These are phyloP conservation scores for Tricholoma furcatifolium DNA, from an alignment of 768 basidiomycete genomes.

Conservation along the genomic window DNA sequence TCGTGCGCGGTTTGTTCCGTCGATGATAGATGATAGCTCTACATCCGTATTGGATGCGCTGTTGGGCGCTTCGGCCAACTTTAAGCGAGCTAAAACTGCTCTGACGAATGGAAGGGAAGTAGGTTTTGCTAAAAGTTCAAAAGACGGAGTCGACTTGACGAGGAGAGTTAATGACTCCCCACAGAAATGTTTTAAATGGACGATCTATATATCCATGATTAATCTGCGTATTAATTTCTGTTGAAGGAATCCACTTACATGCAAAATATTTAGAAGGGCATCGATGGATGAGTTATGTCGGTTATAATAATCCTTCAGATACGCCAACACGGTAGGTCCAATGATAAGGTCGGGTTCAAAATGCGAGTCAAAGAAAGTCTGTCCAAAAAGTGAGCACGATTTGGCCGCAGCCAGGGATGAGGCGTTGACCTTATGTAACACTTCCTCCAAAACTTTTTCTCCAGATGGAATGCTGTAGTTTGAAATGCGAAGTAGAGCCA, in stretches of 20 bases:
- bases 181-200: slow-evolving; percentile 68
- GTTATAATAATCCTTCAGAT: slow-evolving; percentile 53
- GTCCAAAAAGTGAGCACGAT: slow-evolving; percentile 65
- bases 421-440: slow-evolving; percentile 18
- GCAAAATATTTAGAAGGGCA: slow-evolving; percentile 54
- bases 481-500: too few relatives aligned
- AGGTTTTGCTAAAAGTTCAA: slow-evolving; percentile 12
- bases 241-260: slow-evolving; percentile 40
- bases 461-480: too few relatives aligned
- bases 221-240: background rate
- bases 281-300: slow-evolving; percentile 61
- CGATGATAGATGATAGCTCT: slow-evolving; percentile 29
- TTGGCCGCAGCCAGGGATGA: slow-evolving; percentile 48
- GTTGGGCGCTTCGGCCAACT: slow-evolving; percentile 8
- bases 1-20: slow-evolving; percentile 37
- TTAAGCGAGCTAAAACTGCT: slow-evolving; percentile 34
- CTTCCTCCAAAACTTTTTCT: too few relatives aligned
- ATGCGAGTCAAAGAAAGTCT: slow-evolving; percentile 58
- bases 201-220: slow-evolving; percentile 39
- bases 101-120: slow-evolving; percentile 31
- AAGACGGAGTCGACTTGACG: slow-evolving; percentile 27
- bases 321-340: slow-evolving; percentile 56
- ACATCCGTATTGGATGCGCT: slow-evolving; percentile 11
- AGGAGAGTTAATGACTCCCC: slow-evolving; percentile 54
- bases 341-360: slow-evolving; percentile 63